These are phyloP conservation scores for Leccinum broughii DNA, from an alignment of 768 basidiomycete genomes.

Conservation along the genomic window DNA sequence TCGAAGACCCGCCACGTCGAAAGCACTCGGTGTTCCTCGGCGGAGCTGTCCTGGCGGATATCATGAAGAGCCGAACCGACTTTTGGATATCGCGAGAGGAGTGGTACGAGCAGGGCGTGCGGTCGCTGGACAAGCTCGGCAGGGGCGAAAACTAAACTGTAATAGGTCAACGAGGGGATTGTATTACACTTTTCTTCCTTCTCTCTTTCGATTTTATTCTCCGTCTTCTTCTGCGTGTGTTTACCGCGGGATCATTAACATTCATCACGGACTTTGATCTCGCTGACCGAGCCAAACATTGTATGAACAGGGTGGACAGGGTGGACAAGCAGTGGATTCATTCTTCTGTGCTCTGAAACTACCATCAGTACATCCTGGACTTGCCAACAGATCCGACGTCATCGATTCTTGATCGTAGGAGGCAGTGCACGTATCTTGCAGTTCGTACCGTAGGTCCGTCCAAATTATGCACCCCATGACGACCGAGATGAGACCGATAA, in stretches of 20 bases:
- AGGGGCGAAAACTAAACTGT: constrained; percentile 51
- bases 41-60: constrained; percentile 97
- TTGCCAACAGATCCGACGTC: no score
- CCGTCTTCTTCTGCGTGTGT: neutral
- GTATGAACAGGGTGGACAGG: neutral
- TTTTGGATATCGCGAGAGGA: constrained; percentile 97
- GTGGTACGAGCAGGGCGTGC: constrained; percentile 89
- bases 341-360: no score
- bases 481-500: no score
- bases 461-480: no score
- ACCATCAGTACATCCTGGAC: no score
- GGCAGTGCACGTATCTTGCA: neutral
- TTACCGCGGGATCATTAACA: neutral
- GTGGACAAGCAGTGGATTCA: neutral
- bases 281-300: neutral
- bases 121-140: constrained; percentile 83
- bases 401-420: no score
- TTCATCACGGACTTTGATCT: neutral
- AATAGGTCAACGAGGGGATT: neutral
- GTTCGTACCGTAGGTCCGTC: no score
- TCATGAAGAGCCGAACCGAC: constrained; percentile 92
- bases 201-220: neutral
- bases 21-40: constrained; percentile 99
- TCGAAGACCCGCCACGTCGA: constrained; percentile 96
- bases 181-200: neutral